These are phyloP conservation scores for Naganishia cerealis DNA, from an alignment of 1,284 basidiomycete species.

Conservation along the genomic window DNA sequence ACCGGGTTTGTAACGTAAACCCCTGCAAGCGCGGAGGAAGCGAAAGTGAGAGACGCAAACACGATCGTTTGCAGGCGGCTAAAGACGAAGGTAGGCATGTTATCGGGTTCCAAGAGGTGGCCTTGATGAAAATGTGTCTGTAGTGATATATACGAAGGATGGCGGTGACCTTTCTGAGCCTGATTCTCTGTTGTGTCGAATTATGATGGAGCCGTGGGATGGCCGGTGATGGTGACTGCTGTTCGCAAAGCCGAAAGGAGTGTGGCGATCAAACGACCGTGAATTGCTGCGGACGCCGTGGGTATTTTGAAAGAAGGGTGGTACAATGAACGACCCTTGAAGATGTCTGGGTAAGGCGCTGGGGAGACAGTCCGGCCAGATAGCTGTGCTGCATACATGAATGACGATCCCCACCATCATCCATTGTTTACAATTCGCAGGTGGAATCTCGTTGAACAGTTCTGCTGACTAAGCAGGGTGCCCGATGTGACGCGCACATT, in stretches of 20 bases:
- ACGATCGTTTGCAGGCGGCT: slow-evolving; percentile 56
- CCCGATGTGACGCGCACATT: slow-evolving; percentile 1
- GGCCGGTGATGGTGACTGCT: neutral
- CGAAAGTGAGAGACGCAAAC: slow-evolving; percentile 37
- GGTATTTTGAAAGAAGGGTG: neutral
- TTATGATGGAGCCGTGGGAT: neutral
- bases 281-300: neutral
- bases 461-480: neutral
- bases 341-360: too few relatives aligned
- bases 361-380: too few relatives aligned
- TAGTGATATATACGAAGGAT: neutral
- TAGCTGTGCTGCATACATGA: neutral
- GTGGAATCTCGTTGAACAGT: neutral
- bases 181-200: neutral
- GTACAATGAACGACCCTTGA: neutral
- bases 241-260: neutral
- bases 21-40: slow-evolving; percentile 44
- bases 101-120: too few relatives aligned
- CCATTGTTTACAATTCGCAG: slow-evolving; percentile 23
- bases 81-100: slow-evolving; percentile 22
- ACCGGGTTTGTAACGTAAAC: slow-evolving; percentile 55
- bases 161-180: neutral
- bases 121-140: too few relatives aligned
- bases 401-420: neutral
- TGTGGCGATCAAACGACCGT: slow-evolving; percentile 5